Evolutionary conservation across 768 basidiomycete species (phyloP).

Genomic region (Boletus pseudopeckii): DNA sequence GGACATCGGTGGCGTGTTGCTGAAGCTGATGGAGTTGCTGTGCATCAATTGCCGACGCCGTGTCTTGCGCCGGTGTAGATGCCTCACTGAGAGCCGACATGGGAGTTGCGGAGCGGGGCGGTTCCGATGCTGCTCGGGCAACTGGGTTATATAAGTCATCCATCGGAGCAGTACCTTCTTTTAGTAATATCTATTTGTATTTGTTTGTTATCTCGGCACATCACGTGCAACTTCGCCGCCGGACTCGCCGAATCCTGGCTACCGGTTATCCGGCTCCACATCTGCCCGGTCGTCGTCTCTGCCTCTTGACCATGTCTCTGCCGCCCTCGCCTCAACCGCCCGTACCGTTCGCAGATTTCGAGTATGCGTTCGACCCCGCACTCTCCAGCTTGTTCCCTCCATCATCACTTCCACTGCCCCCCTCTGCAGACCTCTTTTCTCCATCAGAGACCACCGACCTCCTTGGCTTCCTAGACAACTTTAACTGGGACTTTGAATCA

Average conservation of each 20-base stretch:
- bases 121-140: slow-evolving; percentile 29
- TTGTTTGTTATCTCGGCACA: slow-evolving; percentile 24
- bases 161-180: slow-evolving; percentile 29
- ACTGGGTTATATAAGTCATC: slow-evolving; percentile 26
- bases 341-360: slow-evolving; percentile 63
- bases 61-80: slow-evolving; percentile 63
- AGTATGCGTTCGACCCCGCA: slow-evolving; percentile 66
- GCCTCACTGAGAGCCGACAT: slow-evolving; percentile 79
- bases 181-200: slow-evolving; percentile 21
- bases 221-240: slow-evolving; percentile 10
- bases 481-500: slow-evolving; percentile 60
- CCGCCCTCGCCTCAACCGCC: too few species aligned
- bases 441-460: slow-evolving; percentile 74
- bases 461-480: slow-evolving; percentile 80
- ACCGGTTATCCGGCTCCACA: slow-evolving; percentile 22
- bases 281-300: slow-evolving; percentile 12
- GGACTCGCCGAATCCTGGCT: neutral
- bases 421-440: slow-evolving; percentile 77
- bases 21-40: slow-evolving; percentile 47
- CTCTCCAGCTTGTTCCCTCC: slow-evolving; percentile 55
- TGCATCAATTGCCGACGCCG: slow-evolving; percentile 57
- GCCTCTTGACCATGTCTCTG: slow-evolving; percentile 26
- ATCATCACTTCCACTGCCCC: slow-evolving; percentile 56
- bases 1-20: slow-evolving; percentile 34
- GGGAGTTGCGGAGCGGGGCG: slow-evolving; percentile 43